Percentiles rank a stretch among this genome's conserved stretches.
Conservation (phyloP, 305 asterid genomes). For the Solanum hybrid region DNA sequence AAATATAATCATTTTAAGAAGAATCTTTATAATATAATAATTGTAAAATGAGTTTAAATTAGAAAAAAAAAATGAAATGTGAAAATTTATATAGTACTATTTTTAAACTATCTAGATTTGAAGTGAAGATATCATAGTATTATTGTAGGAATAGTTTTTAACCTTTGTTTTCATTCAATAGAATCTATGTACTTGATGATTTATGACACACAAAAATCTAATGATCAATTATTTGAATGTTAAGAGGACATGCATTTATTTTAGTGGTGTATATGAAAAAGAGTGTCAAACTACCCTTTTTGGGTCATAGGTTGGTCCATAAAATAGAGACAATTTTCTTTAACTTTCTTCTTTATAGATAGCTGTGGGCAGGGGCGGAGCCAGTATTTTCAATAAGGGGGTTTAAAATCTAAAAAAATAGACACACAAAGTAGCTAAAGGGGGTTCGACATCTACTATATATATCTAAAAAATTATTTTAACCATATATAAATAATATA, state of each 20-base stretch:
- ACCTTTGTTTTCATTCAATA: background rate
- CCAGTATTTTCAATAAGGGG: too few relatives aligned
- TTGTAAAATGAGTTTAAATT: background rate
- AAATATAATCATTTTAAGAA: background rate
- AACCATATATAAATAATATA: too few relatives aligned
- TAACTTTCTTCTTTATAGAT: background rate
- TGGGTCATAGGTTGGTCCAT: constrained; percentile 1
- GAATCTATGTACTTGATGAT: background rate
- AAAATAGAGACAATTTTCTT: background rate
- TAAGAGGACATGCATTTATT: background rate
- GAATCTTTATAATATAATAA: background rate
- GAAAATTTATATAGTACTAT: background rate
- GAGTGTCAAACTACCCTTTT: background rate
- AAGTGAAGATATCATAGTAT: background rate
- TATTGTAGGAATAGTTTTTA: background rate
- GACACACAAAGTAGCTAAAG: too few relatives aligned
- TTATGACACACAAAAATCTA: constrained; percentile 1
- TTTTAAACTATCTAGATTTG: background rate
- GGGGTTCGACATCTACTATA: too few relatives aligned
- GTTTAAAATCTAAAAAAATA: too few relatives aligned
- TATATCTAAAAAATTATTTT: too few relatives aligned
- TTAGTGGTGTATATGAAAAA: background rate
- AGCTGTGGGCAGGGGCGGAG: too few relatives aligned
- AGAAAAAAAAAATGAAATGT: background rate
- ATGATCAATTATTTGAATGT: background rate